Conservation (phyloP, 2,329 filamentous ascomycete genomes). For the Alternaria panax region DNA sequence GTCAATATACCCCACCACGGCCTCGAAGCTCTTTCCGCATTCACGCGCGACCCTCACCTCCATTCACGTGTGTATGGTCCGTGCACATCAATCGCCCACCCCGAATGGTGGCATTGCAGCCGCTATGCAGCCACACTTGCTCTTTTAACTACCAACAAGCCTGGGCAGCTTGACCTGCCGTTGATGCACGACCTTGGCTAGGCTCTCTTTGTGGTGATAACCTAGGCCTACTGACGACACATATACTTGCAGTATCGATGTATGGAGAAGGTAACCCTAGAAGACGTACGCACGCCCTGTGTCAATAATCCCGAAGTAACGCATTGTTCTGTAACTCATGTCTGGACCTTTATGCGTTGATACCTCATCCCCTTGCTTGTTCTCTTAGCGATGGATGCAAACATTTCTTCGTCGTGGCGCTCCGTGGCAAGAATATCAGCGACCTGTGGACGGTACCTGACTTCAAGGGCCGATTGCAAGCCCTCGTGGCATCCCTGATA, state of each 20-base stretch:
- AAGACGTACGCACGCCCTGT: not conserved
- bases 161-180: slow-evolving; percentile 6
- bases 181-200: not conserved
- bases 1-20: slow-evolving; percentile 6
- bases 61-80: slow-evolving; percentile 15
- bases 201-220: not conserved
- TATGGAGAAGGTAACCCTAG: not conserved
- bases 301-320: not conserved
- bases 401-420: not conserved
- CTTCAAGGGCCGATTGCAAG: slow-evolving; percentile 2
- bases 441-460: not conserved
- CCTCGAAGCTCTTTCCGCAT: slow-evolving; percentile 1
- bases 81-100: not conserved
- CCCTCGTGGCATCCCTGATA: slow-evolving; percentile 5
- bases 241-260: not conserved
- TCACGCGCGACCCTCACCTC: slow-evolving; percentile 5
- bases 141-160: not conserved
- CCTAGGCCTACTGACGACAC: not conserved
- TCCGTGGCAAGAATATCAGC: not conserved
- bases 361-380: too few relatives aligned
- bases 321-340: not conserved
- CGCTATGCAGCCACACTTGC: not conserved
- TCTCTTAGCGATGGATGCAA: not conserved
- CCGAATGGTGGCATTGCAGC: slow-evolving; percentile 2
- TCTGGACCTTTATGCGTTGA: not conserved